Evolutionary conservation across 148 eudicot species (phyloP).

Genomic region (Fagopyrum tataricum): DNA sequence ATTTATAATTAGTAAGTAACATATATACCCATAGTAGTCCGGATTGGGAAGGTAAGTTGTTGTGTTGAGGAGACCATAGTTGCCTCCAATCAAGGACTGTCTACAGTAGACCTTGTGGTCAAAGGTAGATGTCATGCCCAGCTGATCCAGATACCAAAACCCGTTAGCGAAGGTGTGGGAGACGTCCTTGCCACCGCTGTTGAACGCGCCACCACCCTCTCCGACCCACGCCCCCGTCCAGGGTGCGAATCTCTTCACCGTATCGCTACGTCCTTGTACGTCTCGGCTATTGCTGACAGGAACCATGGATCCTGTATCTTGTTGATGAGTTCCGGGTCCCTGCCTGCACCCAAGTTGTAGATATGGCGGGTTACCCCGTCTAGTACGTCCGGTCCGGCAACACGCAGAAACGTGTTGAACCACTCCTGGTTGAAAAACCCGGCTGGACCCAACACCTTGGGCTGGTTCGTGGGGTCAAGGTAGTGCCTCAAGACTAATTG

Average conservation of each 20-base stretch:
- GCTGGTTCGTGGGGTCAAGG: constrained; percentile 18
- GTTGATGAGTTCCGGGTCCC: constrained; percentile 1
- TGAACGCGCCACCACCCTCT: constrained; percentile 51
- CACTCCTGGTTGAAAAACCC: constrained; percentile 49
- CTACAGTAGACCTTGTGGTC: constrained; percentile 28
- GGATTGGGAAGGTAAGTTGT: constrained; percentile 34
- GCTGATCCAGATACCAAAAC: not conserved
- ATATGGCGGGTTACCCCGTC: constrained; percentile 55
- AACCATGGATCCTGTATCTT: constrained; percentile 35
- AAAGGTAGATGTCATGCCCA: too few species aligned
- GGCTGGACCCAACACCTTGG: constrained; percentile 45
- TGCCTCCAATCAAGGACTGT: constrained; percentile 54
- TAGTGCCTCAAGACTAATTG: constrained; percentile 33
- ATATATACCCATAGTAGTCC: too few species aligned
- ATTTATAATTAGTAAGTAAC: too few species aligned
- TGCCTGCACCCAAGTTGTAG: constrained; percentile 58
- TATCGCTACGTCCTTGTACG: constrained; percentile 21
- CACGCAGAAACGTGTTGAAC: constrained; percentile 31
- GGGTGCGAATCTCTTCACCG: constrained; percentile 19
- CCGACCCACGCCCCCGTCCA: constrained; percentile 44
- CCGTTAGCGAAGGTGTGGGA: constrained; percentile 43
- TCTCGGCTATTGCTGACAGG: constrained; percentile 22
- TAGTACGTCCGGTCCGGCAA: constrained; percentile 33
- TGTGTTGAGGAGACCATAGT: constrained; percentile 48
- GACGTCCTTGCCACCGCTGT: constrained; percentile 47